Evolutionary conservation across 768 basidiomycete genomes (phyloP).

Genomic region (Amanita exitialis): DNA sequence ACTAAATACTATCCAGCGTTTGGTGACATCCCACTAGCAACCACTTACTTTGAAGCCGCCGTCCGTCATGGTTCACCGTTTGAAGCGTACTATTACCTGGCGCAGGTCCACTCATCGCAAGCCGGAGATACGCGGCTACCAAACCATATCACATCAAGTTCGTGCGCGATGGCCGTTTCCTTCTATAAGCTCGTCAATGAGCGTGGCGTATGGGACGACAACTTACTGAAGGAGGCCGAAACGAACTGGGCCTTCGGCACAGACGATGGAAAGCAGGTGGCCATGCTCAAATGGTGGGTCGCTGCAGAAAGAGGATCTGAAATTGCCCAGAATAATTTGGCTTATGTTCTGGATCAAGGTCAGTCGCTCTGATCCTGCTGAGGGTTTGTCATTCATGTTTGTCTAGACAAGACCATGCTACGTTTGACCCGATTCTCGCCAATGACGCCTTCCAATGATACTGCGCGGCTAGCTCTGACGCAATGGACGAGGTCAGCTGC

Average conservation of each 20-base stretch:
- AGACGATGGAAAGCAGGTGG: constrained; percentile 67
- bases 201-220: constrained; percentile 80
- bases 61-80: constrained; percentile 84
- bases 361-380: constrained; percentile 10
- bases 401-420: constrained; percentile 58
- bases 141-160: constrained; percentile 46
- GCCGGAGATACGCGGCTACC: constrained; percentile 35
- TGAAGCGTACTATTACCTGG: constrained; percentile 92
- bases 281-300: constrained; percentile 91
- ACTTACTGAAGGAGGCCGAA: constrained; percentile 76
- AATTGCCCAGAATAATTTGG: constrained; percentile 91
- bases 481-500: constrained; percentile 94
- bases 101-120: constrained; percentile 62
- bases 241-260: constrained; percentile 59
- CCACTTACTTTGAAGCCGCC: constrained; percentile 74
- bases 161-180: constrained; percentile 84
- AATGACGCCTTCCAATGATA: constrained; percentile 68
- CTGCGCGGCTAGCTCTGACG: constrained; percentile 74
- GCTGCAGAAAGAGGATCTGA: constrained; percentile 91
- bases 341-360: constrained; percentile 90
- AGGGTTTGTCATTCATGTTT: not conserved
- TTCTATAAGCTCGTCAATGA: constrained; percentile 92
- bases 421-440: constrained; percentile 61
- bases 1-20: constrained; percentile 33
- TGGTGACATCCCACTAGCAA: constrained; percentile 59